Evolutionary conservation across 108 stramenopile genomes (phyloP).

Genomic region (Cyclotella kingstonii): DNA sequence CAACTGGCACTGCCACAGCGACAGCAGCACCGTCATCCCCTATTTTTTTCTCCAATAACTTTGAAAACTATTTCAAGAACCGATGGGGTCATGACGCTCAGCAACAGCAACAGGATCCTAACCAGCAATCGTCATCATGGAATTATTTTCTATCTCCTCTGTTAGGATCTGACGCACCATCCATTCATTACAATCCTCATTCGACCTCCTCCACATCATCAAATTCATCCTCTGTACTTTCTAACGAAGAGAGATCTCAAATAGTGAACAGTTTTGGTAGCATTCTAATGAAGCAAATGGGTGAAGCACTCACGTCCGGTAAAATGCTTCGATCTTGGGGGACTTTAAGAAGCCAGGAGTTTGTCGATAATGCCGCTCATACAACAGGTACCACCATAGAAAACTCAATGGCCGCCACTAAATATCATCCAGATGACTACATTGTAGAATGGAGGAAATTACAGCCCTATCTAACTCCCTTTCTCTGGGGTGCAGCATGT

Average conservation of each 20-base stretch:
- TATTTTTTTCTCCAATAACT: too few relatives aligned
- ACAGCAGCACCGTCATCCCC: too few relatives aligned
- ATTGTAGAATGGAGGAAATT: conserved; percentile 15
- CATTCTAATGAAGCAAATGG: conserved; percentile 29
- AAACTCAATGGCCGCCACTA: background rate
- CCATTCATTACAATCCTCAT: background rate
- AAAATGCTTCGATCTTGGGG: conserved; percentile 30
- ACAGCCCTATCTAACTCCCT: conserved; percentile 25
- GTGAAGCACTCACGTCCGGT: conserved; percentile 21
- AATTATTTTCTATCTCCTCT: conserved; percentile 8
- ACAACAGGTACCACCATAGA: background rate
- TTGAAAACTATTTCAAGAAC: too few relatives aligned
- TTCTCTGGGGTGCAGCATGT: conserved; percentile 29
- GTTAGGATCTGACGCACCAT: background rate
- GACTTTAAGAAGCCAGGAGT: background rate
- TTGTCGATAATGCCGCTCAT: background rate
- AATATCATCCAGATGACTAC: conserved; percentile 15
- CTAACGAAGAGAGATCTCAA: conserved; percentile 27
- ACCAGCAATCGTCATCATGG: too few relatives aligned
- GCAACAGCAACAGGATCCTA: too few relatives aligned
- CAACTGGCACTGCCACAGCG: too few relatives aligned
- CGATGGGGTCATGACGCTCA: too few relatives aligned
- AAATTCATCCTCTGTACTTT: conserved; percentile 13
- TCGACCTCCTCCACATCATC: background rate
- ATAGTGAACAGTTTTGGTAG: conserved; percentile 20